phyloP scores from a whole-genome alignment of 495 filamentous ascomycete species.

The Neurospora sp. region DNA sequence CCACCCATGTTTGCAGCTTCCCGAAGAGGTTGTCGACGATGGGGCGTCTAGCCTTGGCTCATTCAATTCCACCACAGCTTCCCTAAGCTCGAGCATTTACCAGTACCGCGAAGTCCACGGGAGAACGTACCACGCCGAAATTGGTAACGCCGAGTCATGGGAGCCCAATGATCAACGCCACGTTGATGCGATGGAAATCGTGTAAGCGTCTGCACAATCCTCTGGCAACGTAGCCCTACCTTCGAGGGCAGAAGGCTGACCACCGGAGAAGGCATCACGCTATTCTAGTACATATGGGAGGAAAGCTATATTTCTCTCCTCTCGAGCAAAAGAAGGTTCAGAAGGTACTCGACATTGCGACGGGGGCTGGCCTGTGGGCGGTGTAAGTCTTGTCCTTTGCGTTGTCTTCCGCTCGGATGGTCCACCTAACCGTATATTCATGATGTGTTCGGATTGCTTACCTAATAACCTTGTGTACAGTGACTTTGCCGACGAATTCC shows the following conservation, averaged over 20 bases:
- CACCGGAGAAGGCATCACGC: background rate
- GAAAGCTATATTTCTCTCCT: constrained; percentile 41
- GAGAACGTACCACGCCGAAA: constrained; percentile 14
- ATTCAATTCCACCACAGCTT: background rate
- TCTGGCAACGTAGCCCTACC: background rate
- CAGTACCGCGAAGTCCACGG: constrained; percentile 1
- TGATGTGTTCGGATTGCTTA: too few relatives aligned
- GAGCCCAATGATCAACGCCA: constrained; percentile 28
- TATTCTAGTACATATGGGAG: constrained; percentile 5
- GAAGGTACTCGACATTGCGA: constrained; percentile 49
- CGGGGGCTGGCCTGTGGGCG: constrained; percentile 54
- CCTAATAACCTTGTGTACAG: too few relatives aligned
- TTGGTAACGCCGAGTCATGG: constrained; percentile 22
- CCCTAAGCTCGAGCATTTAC: background rate
- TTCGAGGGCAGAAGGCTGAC: background rate
- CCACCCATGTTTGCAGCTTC: background rate
- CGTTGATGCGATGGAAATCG: constrained; percentile 16
- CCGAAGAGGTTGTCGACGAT: background rate
- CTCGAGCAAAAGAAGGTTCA: constrained; percentile 29
- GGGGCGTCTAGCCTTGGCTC: background rate
- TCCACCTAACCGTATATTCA: too few relatives aligned
- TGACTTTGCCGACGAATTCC: constrained; percentile 37
- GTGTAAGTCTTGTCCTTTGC: constrained; percentile 4
- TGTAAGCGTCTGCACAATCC: constrained; percentile 5
- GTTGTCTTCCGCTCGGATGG: background rate